phyloP scores from a whole-genome alignment of 305 asterid genomes.

The Fraxinus greggii region DNA sequence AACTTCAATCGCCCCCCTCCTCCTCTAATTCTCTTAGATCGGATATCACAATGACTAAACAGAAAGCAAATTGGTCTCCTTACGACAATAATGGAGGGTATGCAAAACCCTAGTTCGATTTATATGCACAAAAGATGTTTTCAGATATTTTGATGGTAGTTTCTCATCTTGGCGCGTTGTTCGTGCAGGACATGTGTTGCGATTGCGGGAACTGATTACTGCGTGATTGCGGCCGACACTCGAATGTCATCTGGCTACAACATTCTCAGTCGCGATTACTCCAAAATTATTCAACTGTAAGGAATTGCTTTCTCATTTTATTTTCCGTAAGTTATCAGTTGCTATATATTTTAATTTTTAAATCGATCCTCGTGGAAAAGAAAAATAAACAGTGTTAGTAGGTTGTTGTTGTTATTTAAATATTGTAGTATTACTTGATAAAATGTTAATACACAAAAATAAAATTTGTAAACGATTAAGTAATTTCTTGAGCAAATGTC shows the following conservation, averaged over 20 bases:
- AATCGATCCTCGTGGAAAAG: background rate
- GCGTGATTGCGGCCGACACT: constrained; percentile 91
- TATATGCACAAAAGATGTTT: background rate
- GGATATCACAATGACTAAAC: constrained; percentile 50
- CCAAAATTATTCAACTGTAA: constrained; percentile 87
- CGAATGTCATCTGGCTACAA: constrained; percentile 93
- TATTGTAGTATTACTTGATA: background rate
- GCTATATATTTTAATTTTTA: background rate
- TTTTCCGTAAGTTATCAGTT: background rate
- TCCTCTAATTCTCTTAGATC: constrained; percentile 11
- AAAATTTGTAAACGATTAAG: background rate
- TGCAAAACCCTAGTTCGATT: constrained; percentile 29
- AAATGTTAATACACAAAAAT: background rate
- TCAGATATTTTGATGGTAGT: background rate
- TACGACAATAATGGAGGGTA: constrained; percentile 93
- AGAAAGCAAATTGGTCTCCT: constrained; percentile 80
- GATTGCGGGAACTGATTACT: constrained; percentile 91
- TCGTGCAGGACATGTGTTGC: constrained; percentile 84
- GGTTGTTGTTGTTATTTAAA: background rate
- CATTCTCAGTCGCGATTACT: constrained; percentile 92
- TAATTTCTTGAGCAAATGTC: background rate
- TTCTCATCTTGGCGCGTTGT: background rate
- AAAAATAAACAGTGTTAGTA: background rate
- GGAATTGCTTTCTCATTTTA: background rate
- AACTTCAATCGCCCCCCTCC: constrained; percentile 11